Conservation (phyloP, 177 flowering plant species). For the Vitis hybrid region DNA sequence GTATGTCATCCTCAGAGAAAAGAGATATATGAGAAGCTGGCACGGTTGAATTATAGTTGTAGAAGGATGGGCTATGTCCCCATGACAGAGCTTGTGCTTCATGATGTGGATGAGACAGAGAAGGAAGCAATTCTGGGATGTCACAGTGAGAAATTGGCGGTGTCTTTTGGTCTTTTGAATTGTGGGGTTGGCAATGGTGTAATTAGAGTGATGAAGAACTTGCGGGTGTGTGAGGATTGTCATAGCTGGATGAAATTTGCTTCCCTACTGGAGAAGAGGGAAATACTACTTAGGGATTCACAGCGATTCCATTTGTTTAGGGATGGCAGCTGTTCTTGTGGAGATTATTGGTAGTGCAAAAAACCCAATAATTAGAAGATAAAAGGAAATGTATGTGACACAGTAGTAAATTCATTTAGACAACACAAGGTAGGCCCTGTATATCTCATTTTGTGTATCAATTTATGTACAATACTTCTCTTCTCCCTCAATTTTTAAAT, state of each 20-base stretch:
- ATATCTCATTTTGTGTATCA: neutral
- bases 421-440: neutral
- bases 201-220: conserved; percentile 13
- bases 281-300: conserved; percentile 8
- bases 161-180: conserved; percentile 6
- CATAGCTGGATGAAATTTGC: conserved; percentile 11
- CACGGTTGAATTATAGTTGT: conserved; percentile 14
- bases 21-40: conserved; percentile 33
- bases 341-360: conserved; percentile 9
- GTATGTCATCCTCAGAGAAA: conserved; percentile 31
- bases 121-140: conserved; percentile 25
- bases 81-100: conserved; percentile 29
- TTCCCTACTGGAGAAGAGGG: conserved; percentile 7
- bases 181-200: conserved; percentile 5
- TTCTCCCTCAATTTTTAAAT: too few species aligned
- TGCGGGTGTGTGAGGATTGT: conserved; percentile 13
- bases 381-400: neutral
- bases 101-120: conserved; percentile 31
- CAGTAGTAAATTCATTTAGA: neutral
- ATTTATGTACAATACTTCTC: too few species aligned
- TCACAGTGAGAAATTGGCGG: conserved; percentile 15
- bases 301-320: conserved; percentile 8
- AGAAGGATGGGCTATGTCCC: conserved; percentile 32
- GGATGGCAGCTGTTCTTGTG: conserved; percentile 8
- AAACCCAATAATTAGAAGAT: neutral